These are phyloP conservation scores for Aspergillus novoparasiticus DNA, from an alignment of 2,329 filamentous ascomycete species.

Conservation along the genomic window DNA sequence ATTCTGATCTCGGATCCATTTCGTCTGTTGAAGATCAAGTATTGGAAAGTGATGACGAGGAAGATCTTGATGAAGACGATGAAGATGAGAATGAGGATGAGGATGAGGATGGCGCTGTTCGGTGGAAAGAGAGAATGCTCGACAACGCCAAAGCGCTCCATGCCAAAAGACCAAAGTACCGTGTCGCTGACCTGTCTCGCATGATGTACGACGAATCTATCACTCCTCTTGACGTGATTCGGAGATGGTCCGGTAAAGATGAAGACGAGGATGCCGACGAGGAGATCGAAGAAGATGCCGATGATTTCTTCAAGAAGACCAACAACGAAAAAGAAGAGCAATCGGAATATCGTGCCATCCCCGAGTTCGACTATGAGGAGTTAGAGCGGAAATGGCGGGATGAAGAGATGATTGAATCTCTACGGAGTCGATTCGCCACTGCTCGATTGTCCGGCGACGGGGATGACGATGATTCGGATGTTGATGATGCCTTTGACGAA, in stretches of 20 bases:
- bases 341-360: slow-evolving; percentile 76
- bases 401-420: slow-evolving; percentile 71
- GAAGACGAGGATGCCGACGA: slow-evolving; percentile 57
- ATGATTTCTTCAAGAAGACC: slow-evolving; percentile 65
- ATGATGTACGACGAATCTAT: slow-evolving; percentile 86
- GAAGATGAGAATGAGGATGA: slow-evolving; percentile 62
- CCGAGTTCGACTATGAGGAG: slow-evolving; percentile 75
- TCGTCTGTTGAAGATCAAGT: slow-evolving; percentile 65
- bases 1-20: slow-evolving; percentile 91
- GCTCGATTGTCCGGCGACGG: slow-evolving; percentile 62
- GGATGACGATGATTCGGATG: slow-evolving; percentile 54
- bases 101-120: slow-evolving; percentile 71
- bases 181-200: slow-evolving; percentile 78
- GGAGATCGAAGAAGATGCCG: slow-evolving; percentile 64
- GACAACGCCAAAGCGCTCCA: slow-evolving; percentile 74
- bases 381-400: slow-evolving; percentile 85
- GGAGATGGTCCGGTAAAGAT: slow-evolving; percentile 76
- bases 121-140: slow-evolving; percentile 87
- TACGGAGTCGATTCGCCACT: slow-evolving; percentile 76
- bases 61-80: slow-evolving; percentile 48
- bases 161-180: slow-evolving; percentile 69
- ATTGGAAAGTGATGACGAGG: slow-evolving; percentile 52
- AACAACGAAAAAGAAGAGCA: slow-evolving; percentile 52
- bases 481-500: slow-evolving; percentile 56
- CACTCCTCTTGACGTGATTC: slow-evolving; percentile 72